Evolutionary conservation across 495 filamentous ascomycete genomes (phyloP).

Genomic region (Tuber brumale): DNA sequence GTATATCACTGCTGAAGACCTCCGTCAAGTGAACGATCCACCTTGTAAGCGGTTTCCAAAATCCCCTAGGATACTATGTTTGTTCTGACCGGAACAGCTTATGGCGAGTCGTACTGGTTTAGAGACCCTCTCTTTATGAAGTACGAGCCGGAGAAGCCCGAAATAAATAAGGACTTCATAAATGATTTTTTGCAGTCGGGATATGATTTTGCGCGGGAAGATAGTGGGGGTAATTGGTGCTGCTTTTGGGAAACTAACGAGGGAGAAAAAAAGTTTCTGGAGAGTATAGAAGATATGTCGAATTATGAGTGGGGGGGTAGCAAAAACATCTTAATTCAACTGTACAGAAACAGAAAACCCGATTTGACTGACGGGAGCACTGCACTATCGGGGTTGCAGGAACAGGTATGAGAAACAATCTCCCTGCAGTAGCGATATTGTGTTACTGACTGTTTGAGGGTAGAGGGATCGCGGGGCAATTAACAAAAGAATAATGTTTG

Average conservation of each 20-base stretch:
- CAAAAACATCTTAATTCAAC: too few relatives aligned
- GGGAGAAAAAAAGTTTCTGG: too few relatives aligned
- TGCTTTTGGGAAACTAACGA: too few relatives aligned
- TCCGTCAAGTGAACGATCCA: background rate
- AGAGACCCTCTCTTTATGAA: too few relatives aligned
- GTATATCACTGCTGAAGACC: background rate
- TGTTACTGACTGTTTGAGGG: background rate
- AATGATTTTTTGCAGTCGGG: background rate
- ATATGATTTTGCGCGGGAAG: too few relatives aligned
- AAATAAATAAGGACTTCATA: background rate
- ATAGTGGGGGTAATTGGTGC: too few relatives aligned
- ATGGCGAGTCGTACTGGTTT: too few relatives aligned
- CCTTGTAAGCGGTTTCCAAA: background rate
- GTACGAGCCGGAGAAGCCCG: background rate
- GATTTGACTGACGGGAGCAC: too few relatives aligned
- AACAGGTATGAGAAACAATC: background rate
- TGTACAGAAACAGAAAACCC: too few relatives aligned
- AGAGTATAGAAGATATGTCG: too few relatives aligned
- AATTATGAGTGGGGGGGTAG: too few relatives aligned
- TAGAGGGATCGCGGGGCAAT: background rate
- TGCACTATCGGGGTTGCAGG: too few relatives aligned
- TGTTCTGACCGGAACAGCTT: background rate
- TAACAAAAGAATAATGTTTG: background rate
- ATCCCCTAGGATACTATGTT: background rate
- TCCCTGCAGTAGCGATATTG: background rate